Evolutionary conservation across 306 rosid genomes (phyloP).

Genomic region (Ormosia semicastrata): DNA sequence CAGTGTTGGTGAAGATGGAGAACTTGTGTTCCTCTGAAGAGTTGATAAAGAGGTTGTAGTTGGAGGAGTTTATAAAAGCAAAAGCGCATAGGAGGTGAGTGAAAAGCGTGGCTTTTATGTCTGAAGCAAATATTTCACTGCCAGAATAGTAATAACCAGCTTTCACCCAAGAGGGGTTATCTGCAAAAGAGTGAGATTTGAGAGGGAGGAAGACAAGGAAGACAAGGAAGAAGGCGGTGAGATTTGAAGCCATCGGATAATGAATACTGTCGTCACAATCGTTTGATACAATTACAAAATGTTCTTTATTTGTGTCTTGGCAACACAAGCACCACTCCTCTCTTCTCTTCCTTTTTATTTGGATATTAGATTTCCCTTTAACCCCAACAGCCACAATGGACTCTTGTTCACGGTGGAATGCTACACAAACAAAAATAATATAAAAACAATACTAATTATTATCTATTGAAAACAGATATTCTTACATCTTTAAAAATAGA

Average conservation of each 20-base stretch:
- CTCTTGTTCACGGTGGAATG: background rate
- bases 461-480: too few species aligned
- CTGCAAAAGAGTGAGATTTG: background rate
- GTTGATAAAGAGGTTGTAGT: constrained; percentile 29
- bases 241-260: constrained; percentile 33
- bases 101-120: constrained; percentile 38
- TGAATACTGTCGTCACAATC: background rate
- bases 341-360: background rate
- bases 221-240: background rate
- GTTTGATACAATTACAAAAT: background rate
- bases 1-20: constrained; percentile 35
- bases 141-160: constrained; percentile 39
- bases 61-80: constrained; percentile 30
- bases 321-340: background rate
- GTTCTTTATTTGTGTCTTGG: background rate
- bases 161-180: constrained; percentile 22
- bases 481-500: too few species aligned
- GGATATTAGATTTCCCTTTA: background rate
- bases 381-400: background rate
- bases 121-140: constrained; percentile 23
- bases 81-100: constrained; percentile 43
- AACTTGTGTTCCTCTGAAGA: constrained; percentile 27
- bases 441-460: background rate
- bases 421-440: background rate
- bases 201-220: constrained; percentile 16